Evolutionary conservation across 2,329 filamentous ascomycete genomes (phyloP), one percentile per base, ranked within the genome.

Genomic region (Dryadomyces quercus-mongolicae): DNA sequence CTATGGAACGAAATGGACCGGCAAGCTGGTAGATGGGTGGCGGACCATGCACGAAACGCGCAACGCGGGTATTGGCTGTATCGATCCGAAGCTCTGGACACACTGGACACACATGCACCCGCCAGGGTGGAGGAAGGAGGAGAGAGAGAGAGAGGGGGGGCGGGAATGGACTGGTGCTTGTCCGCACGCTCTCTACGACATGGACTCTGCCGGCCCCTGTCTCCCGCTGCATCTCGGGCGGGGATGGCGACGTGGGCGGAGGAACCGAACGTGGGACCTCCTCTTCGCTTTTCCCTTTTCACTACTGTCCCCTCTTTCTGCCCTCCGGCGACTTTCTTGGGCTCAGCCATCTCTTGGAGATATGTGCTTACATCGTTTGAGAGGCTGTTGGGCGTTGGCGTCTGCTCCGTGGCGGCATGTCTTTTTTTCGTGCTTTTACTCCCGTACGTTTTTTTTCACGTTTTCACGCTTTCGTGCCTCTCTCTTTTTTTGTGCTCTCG

Each of bases 381-480:
- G 36, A 40, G 36, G 36, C 36, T 40, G 36, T 40, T 40, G 36
- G 49, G 49, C 49, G 49, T 51, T 43, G 49, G 49, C 49, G 49
- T 51, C 40, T 51, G 10, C 49, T 13, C 38, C 25, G 3, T 36
- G 49, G 22, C 21, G 42, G 49, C 49, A 43, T 51, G 40, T 53
- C 15, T 22, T 18, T 38, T 20, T n/a, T 21, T 53, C 42, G 43
- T 40, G 36, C 36, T 40, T 40, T 16, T 40, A 9, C 8, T 16
- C 8, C 15, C 36, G 36, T 16, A 5, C 15, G 3, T 40, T 16
- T 40, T 4, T 40, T 31, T 16, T 51, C 16, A 45, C 16, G 31
- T 49, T 42, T 36, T 21, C 12, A 2, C 25, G 25, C 20, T 15
- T 20, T 42, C 25, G 21, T 42, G 5, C n/a, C 36, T 21, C 18